Conservation (phyloP, 179 eudicot genomes). For the Patellifolia procumbens region DNA sequence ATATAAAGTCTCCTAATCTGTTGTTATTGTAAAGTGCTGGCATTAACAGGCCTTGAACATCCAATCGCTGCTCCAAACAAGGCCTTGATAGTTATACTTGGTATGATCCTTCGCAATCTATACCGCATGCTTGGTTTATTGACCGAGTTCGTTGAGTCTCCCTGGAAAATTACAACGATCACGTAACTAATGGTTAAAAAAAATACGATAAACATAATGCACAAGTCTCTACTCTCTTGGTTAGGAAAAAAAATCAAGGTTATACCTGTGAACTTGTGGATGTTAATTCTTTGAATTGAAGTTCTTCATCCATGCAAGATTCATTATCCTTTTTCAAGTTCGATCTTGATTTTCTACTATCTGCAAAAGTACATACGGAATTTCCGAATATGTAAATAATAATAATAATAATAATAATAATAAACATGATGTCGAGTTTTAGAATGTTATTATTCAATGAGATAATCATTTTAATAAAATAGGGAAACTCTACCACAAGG, state of each 20-base stretch:
- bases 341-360: neutral
- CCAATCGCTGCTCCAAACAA: constrained; percentile 1
- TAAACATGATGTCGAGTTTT: too few relatives aligned
- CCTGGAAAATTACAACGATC: constrained; percentile 11
- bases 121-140: neutral
- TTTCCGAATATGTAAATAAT: neutral
- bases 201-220: too few relatives aligned
- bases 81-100: neutral
- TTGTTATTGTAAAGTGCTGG: too few relatives aligned
- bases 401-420: too few relatives aligned
- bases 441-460: too few relatives aligned
- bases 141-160: neutral
- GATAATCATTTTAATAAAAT: too few relatives aligned
- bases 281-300: neutral
- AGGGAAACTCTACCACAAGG: too few relatives aligned
- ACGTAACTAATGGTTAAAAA: neutral
- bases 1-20: too few relatives aligned
- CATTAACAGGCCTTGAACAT: neutral
- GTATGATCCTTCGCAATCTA: constrained; percentile 9
- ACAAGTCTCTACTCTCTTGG: too few relatives aligned
- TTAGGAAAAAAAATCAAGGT: neutral
- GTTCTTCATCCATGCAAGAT: neutral
- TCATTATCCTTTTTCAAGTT: neutral
- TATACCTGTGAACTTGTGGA: neutral
- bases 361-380: neutral